Evolutionary conservation across 1,139 yeast species (phyloP).

Genomic region (Suhomyces coccinellae): DNA sequence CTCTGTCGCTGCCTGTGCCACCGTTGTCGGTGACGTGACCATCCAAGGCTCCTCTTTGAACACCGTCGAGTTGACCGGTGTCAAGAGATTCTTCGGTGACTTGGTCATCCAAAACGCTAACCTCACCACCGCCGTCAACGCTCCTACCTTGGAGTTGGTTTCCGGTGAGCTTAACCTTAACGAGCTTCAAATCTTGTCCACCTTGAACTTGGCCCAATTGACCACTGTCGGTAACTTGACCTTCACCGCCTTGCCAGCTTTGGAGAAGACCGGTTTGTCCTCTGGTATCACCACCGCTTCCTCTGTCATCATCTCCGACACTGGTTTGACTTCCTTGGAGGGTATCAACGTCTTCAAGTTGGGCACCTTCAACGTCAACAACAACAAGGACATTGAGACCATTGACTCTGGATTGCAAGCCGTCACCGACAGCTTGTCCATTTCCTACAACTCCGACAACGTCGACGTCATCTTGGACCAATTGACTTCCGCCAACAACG

Average conservation of each 20-base stretch:
- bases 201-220: conserved; percentile 76
- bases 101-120: conserved; percentile 68
- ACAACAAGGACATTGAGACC: conserved; percentile 65
- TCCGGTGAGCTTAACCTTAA: conserved; percentile 66
- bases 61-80: conserved; percentile 55
- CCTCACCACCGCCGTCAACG: conserved; percentile 60
- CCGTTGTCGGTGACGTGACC: conserved; percentile 76
- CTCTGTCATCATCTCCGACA: conserved; percentile 77
- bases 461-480: conserved; percentile 68
- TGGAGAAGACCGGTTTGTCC: conserved; percentile 67
- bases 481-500: conserved; percentile 80
- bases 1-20: conserved; percentile 67
- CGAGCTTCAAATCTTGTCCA: conserved; percentile 64
- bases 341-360: conserved; percentile 80
- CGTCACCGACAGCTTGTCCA: conserved; percentile 72
- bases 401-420: conserved; percentile 71
- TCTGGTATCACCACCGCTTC: conserved; percentile 75
- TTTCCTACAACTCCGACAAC: conserved; percentile 81
- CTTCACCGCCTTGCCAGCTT: conserved; percentile 84
- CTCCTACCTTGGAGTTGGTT: conserved; percentile 75
- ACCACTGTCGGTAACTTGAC: conserved; percentile 76
- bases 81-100: conserved; percentile 74
- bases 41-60: conserved; percentile 61
- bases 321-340: conserved; percentile 71
- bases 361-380: conserved; percentile 81